These are phyloP conservation scores for Ophiostoma tasmaniense DNA, from an alignment of 2,329 filamentous ascomycete species.

Conservation along the genomic window DNA sequence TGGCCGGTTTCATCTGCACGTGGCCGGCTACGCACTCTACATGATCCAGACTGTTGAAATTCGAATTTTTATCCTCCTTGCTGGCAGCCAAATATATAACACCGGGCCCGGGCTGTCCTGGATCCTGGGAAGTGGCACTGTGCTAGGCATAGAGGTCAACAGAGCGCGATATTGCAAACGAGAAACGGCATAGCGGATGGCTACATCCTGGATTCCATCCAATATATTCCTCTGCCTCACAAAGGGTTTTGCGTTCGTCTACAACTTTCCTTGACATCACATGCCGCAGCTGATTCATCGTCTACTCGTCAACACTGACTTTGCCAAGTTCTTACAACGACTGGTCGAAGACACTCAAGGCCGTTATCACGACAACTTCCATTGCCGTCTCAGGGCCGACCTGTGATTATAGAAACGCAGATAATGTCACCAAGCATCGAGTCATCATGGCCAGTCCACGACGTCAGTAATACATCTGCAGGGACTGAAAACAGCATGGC, in stretches of 20 bases:
- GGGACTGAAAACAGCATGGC: background rate
- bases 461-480: slow-evolving; percentile 30
- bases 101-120: background rate
- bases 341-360: background rate
- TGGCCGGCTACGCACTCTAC: background rate
- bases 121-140: background rate
- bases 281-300: background rate
- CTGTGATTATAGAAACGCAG: background rate
- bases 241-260: background rate
- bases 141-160: background rate
- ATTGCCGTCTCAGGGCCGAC: background rate
- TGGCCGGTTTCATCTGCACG: background rate
- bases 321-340: background rate
- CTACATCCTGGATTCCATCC: background rate
- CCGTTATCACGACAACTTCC: background rate
- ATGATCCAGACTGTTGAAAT: background rate
- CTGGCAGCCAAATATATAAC: background rate
- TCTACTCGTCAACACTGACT: background rate
- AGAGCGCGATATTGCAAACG: background rate
- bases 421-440: background rate
- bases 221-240: background rate
- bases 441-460: slow-evolving; percentile 43
- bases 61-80: background rate
- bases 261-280: background rate
- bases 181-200: background rate